These are phyloP conservation scores for Exophiala aquamarina DNA, from an alignment of 2,329 filamentous ascomycete genomes.

Conservation along the genomic window DNA sequence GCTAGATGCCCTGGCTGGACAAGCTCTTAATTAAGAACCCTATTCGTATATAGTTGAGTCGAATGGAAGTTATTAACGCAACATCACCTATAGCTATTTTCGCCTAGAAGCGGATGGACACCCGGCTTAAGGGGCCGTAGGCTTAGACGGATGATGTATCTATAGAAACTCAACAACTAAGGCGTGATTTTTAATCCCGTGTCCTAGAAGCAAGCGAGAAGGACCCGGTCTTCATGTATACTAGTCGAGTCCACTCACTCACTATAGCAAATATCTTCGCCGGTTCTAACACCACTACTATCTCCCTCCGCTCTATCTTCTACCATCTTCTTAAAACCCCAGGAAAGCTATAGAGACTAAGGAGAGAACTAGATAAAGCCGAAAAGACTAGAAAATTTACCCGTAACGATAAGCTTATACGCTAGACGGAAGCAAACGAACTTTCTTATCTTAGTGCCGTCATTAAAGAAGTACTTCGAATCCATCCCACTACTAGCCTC, in stretches of 20 bases:
- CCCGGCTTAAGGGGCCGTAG: constrained; percentile 3
- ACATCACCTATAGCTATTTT: constrained; percentile 12
- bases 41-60: constrained; percentile 11
- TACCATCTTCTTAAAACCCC: constrained; percentile 70
- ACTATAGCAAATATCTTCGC: constrained; percentile 49
- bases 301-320: constrained; percentile 68
- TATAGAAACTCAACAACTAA: constrained; percentile 1
- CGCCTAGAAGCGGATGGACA: constrained; percentile 9
- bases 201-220: constrained; percentile 30
- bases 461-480: constrained; percentile 37
- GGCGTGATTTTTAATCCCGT: constrained; percentile 29
- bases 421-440: constrained; percentile 50
- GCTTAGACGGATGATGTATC: neutral
- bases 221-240: constrained; percentile 17
- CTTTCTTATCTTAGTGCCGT: constrained; percentile 33
- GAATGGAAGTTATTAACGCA: constrained; percentile 8
- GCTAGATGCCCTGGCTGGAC: constrained; percentile 37
- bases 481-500: constrained; percentile 35
- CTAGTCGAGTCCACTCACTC: constrained; percentile 11
- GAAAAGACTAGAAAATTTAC: constrained; percentile 54
- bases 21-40: constrained; percentile 23
- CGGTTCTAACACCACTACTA: constrained; percentile 76
- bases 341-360: constrained; percentile 5
- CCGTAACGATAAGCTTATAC: constrained; percentile 27
- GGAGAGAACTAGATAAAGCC: constrained; percentile 5